Evolutionary conservation across 805 yeast species (phyloP), one percentile per base, ranked within the genome.

Genomic region (Starmerella floris): DNA sequence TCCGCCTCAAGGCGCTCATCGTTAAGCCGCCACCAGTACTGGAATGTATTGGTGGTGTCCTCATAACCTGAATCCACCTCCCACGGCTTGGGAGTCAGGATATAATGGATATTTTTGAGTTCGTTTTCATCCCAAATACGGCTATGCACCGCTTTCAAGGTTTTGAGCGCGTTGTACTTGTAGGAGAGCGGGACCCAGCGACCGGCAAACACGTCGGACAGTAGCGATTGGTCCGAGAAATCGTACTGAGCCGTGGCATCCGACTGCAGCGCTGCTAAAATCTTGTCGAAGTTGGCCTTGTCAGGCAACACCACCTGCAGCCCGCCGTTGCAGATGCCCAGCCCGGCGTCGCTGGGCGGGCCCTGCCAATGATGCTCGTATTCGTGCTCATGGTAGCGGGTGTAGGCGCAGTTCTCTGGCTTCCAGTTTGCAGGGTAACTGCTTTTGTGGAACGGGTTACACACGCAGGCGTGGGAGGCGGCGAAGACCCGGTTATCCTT

Each of bases 21-120:
- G 16, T 72, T 67, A 37, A 68, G 55, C 42, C 58, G 57, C 67
- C 71, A 69, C 79, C 79, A 74, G 49, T 57, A 58, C 15, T 58
- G 50, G 50, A 75, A 75, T 5, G 77, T 71, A 1, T 57, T 63
- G 0, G 76, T 66, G 2, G 60, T 63, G 48, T 70, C 76, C 5
- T 56, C 54, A 28, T 49, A 56, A 39, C 52, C 51, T 6, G 55
- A 48, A 23, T 42, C 54, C 6, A 54, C 52, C 34, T 73, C 69
- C 80, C 80, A 74, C 3, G 80, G 80, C 59, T 74, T 74, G 11
- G 79, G 79, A 5, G 68, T 66, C 32, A 74, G 48, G 26, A 74
- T 74, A 53, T 69, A 74, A 56, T 74, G 80, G 34, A 74, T 63
- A 46, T 71, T 73, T 54, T 74, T 75, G 40, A 75, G 74, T 46